Evolutionary conservation across 2,329 filamentous ascomycete species (phyloP), one percentile per base, ranked within the genome.

Genomic region (Cercospora sesami): DNA sequence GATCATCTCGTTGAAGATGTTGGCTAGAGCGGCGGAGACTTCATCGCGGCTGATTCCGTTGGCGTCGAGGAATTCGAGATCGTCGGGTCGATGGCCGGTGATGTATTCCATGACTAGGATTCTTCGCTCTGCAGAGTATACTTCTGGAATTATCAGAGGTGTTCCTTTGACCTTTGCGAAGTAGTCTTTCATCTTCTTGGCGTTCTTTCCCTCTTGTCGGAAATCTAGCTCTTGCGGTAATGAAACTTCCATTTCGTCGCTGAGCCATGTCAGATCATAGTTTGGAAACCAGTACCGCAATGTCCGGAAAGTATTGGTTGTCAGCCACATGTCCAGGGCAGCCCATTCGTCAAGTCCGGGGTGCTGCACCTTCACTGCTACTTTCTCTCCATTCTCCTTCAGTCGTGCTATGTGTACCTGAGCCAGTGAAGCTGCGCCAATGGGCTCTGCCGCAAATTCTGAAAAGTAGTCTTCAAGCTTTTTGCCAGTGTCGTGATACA

Each of bases 1-100:
- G 73, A 99, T 97, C 95, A 99, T 99, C 79, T 98, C 94, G 83
- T 99, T 99, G 86, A 99, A 99, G 68, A 99, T 93, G 68, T 90
- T 89, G 0, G 95, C 91, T 4, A 99, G 84, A 0, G 93, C 91
- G 1, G 94, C 94, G 0, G 94, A 96, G 5, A 99, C 95, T 80
- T 98, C 94, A 77, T 98, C 95, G 21, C 95, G 89, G 79, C 96
- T 93, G 77, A 99, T 99, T 67, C 88, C 86, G 78, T 96, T 91
- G 6, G 85, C 83, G 79, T 98, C 95, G 3, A 99, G 84, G 77
- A 91, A 98, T 16, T 87, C 88, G 1, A 98, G 86, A 77, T 99
- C 94, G 78, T 99, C 95, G 2, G 93, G 90, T 21, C 95, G 90
- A 73, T 88, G 88, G 36, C 95, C 95, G 6, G 92, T 88, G 73